Base-by-base conservation (phyloP, 805 yeast species). In the Metschnikowia bowlesiae region DNA sequence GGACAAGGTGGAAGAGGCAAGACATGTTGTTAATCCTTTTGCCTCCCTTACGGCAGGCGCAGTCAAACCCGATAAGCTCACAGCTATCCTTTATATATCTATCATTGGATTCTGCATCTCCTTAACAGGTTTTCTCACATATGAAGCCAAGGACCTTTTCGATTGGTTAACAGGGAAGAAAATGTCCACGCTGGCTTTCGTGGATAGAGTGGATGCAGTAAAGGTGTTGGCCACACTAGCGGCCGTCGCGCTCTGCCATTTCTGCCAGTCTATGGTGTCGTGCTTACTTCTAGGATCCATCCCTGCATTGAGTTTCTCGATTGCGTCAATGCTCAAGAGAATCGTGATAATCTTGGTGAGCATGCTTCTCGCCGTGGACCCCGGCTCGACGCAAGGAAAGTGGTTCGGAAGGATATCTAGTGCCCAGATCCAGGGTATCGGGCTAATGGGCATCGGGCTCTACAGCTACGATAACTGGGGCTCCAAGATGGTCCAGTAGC, bases 291-390 rank as follows among this genome's bases (percentile, higher is more conserved):
- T 90, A 41, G 94, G 96, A 18, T 79, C 84, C 62, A 77, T 90
- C 6, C 87, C 96, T 2, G 88, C 97, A 0, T 83, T 90, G 10
- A 81, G 94, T 2, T 90, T 89, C 67, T 86, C 95, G 1, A 84
- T 90, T 50, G 96, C 96, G 2, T 83, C 88, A 39, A 79, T 90
- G 80, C 79, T 90, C 81, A 90, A 90, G 69, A 81, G 96, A 60
- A 86, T 90, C n/a, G 86, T 88, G 1, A 81, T 90, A 31, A 89
- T 90, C 39, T 77, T 85, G 1, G 84, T 85, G 0, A 87, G 96
- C 59, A 87, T 91, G 6, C 42, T 69, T 71, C 51, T 85, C 38
- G 66, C 65, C 1, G 49, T 79, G 78, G 74, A 78, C 75, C 28
- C 77, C 75, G 41, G 49, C 5, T 39, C 30, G 4, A 45, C 16